These are phyloP conservation scores for Fusarium tricinctum DNA, from an alignment of 2,329 filamentous ascomycete genomes.

Conservation along the genomic window DNA sequence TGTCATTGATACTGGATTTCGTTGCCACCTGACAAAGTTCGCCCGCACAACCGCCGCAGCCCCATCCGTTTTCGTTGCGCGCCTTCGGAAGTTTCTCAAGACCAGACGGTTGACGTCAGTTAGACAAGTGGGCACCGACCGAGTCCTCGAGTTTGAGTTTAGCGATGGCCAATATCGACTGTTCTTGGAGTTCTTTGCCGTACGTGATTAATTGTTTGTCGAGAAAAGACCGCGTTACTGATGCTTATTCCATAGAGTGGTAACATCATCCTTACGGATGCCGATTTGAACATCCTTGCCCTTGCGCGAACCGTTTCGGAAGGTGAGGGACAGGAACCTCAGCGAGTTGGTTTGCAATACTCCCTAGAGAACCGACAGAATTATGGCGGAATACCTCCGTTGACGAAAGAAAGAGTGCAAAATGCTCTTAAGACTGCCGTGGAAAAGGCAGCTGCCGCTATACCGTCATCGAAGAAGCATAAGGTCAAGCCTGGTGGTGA, in stretches of 20 bases:
- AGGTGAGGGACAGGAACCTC: conserved; percentile 85
- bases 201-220: conserved; percentile 39
- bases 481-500: conserved; percentile 82
- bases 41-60: conserved; percentile 86
- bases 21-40: conserved; percentile 94
- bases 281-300: conserved; percentile 83
- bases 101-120: conserved; percentile 86
- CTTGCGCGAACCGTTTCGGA: conserved; percentile 85
- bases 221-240: conserved; percentile 6
- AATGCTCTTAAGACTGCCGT: conserved; percentile 77
- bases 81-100: conserved; percentile 89
- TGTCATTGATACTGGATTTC: conserved; percentile 94
- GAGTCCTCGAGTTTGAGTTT: conserved; percentile 92
- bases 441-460: conserved; percentile 67
- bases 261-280: conserved; percentile 93
- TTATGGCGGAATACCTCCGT: conserved; percentile 77
- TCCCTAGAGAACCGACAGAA: conserved; percentile 87
- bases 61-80: conserved; percentile 87
- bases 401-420: conserved; percentile 80
- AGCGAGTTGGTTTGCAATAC: conserved; percentile 83
- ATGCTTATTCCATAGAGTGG: conserved; percentile 68
- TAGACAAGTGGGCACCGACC: conserved; percentile 89
- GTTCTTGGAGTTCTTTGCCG: conserved; percentile 94
- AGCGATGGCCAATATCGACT: conserved; percentile 90
- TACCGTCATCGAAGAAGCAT: conserved; percentile 70